Conservation (phyloP, 2,329 filamentous ascomycete genomes). For the Byssoonygena ceratinophila region DNA sequence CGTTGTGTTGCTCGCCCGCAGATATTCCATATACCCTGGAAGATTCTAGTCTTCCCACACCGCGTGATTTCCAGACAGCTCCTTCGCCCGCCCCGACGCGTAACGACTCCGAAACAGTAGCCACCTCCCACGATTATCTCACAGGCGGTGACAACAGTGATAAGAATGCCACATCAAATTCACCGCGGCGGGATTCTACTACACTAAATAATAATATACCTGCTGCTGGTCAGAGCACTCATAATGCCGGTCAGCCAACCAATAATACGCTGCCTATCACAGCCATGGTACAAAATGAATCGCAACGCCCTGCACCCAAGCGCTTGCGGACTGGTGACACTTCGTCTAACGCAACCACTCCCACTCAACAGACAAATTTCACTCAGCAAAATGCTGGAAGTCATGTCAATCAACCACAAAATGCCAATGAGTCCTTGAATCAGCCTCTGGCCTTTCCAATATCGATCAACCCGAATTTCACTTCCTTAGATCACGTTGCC, state of each 20-base stretch:
- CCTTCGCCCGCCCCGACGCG: background rate
- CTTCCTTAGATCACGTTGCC: background rate
- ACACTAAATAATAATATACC: background rate
- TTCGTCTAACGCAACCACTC: background rate
- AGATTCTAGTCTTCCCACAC: background rate
- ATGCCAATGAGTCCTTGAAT: background rate
- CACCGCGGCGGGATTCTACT: background rate
- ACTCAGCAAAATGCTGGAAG: background rate
- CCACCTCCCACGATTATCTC: background rate
- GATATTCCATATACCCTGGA: background rate
- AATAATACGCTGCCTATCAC: background rate
- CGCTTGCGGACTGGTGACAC: background rate
- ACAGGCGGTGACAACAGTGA: background rate
- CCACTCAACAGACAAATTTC: background rate
- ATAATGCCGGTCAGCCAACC: background rate
- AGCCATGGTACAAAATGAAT: background rate
- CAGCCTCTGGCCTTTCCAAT: background rate
- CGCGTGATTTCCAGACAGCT: background rate
- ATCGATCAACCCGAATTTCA: background rate
- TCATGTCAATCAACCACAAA: background rate
- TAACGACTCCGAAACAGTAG: background rate
- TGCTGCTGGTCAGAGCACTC: background rate
- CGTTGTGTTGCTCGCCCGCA: background rate
- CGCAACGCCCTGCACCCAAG: background rate
- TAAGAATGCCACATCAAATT: background rate